Conservation (phyloP, 345 rosid species). For the Gossypium turneri region DNA sequence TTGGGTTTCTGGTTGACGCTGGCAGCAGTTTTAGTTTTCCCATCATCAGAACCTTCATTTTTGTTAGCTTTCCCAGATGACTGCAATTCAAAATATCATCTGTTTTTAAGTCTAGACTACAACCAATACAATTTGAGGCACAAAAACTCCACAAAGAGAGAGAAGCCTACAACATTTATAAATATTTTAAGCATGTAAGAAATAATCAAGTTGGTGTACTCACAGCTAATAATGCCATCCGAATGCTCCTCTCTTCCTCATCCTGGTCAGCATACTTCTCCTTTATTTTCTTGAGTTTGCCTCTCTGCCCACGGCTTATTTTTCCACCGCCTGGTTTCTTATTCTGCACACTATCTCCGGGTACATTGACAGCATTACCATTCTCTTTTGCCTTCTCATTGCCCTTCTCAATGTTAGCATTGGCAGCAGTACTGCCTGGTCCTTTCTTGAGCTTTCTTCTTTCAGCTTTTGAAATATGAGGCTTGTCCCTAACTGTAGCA, state of each 20-base stretch:
- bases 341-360: slow-evolving; percentile 35
- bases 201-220: slow-evolving; percentile 32
- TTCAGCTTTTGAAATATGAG: slow-evolving; percentile 79
- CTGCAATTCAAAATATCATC: slow-evolving; percentile 35
- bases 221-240: slow-evolving; percentile 89
- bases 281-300: slow-evolving; percentile 95
- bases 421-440: slow-evolving; percentile 37
- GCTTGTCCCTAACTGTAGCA: slow-evolving; percentile 50
- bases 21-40: slow-evolving; percentile 14
- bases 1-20: slow-evolving; percentile 39
- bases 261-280: slow-evolving; percentile 97
- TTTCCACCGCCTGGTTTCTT: slow-evolving; percentile 59
- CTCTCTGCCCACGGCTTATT: slow-evolving; percentile 77
- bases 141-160: not conserved
- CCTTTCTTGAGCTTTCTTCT: slow-evolving; percentile 89
- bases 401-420: slow-evolving; percentile 31
- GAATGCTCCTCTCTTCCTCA: slow-evolving; percentile 81
- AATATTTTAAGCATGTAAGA: not conserved
- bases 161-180: not conserved
- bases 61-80: slow-evolving; percentile 75
- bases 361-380: slow-evolving; percentile 32
- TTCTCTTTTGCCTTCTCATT: slow-evolving; percentile 37
- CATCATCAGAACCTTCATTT: slow-evolving; percentile 45
- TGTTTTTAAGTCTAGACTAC: not conserved
- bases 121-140: not conserved